These are phyloP conservation scores for Teratosphaeria destructans DNA, from an alignment of 2,329 filamentous ascomycete species.

Conservation along the genomic window DNA sequence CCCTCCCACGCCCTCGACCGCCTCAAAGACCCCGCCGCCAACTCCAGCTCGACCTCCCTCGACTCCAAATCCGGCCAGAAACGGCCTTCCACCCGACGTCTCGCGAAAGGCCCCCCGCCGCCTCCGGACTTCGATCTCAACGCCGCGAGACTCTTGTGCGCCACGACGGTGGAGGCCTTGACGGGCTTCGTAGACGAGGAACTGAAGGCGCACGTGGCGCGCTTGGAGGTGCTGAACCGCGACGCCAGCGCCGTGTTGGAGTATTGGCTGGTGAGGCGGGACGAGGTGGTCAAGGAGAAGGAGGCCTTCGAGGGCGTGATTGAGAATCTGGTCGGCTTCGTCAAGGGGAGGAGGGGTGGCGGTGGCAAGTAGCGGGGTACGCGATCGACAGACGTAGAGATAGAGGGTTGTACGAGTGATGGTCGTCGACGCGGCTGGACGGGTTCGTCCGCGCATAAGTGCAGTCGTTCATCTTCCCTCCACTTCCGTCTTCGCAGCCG, in stretches of 20 bases:
- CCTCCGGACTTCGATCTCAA: constrained; percentile 71
- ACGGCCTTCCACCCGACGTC: constrained; percentile 16
- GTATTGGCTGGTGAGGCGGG: constrained; percentile 78
- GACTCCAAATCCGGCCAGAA: constrained; percentile 21
- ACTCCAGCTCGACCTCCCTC: constrained; percentile 22
- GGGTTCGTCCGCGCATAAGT: too few relatives aligned
- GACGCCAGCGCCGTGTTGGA: constrained; percentile 67
- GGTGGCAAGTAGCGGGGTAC: background rate
- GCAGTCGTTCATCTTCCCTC: too few relatives aligned
- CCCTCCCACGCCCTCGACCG: constrained; percentile 26
- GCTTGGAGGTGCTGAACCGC: constrained; percentile 58
- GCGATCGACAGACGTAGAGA: too few relatives aligned
- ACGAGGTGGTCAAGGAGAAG: constrained; percentile 79
- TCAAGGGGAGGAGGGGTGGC: constrained; percentile 57
- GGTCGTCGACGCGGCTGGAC: too few relatives aligned
- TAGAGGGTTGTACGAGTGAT: too few relatives aligned
- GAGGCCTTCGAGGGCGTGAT: constrained; percentile 95
- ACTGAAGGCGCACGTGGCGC: constrained; percentile 58
- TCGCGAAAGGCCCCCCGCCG: constrained; percentile 49
- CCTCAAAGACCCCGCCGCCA: constrained; percentile 23
- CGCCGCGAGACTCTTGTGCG: constrained; percentile 65
- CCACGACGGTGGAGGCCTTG: constrained; percentile 74
- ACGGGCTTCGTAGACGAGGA: constrained; percentile 69
- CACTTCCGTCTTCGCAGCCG: too few relatives aligned
- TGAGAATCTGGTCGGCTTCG: constrained; percentile 67